These are phyloP conservation scores for Scenedesmus sp. DNA, from an alignment of 163 green algal genomes.

Conservation along the genomic window DNA sequence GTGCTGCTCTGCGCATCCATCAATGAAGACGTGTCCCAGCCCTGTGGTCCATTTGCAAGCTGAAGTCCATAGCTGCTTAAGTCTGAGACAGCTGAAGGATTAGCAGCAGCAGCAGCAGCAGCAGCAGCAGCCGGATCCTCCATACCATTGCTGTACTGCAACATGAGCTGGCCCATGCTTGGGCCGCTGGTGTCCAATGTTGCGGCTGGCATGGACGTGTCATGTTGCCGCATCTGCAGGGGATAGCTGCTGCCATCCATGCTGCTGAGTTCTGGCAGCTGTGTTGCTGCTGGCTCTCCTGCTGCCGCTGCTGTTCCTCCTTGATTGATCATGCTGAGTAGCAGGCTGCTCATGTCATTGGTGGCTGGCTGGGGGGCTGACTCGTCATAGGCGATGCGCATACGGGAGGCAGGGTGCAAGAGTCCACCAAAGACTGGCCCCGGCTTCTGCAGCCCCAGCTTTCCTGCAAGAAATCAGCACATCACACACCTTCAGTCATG, in stretches of 20 bases:
- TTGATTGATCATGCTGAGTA: neutral
- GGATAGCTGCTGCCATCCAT: constrained; percentile 11
- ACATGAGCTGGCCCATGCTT: neutral
- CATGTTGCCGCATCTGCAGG: neutral
- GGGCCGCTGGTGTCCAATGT: neutral
- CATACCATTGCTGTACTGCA: neutral
- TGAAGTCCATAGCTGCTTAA: neutral
- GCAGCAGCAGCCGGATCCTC: neutral
- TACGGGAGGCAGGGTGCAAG: neutral
- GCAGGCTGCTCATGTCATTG: neutral
- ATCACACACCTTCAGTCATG: neutral
- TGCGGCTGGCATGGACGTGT: neutral
- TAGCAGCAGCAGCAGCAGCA: too few relatives aligned
- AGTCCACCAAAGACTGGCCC: neutral
- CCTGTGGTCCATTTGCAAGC: neutral
- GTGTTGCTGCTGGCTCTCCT: neutral
- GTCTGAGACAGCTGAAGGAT: neutral
- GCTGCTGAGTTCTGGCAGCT: neutral
- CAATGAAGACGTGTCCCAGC: neutral
- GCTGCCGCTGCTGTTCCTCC: neutral
- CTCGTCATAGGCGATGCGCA: neutral
- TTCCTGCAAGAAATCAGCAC: neutral
- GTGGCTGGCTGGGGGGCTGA: neutral
- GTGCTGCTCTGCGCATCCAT: neutral
- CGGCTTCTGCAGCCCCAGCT: neutral